Evolutionary conservation across 208 protist genomes (phyloP).

Genomic region (Trypanosoma lewisi): DNA sequence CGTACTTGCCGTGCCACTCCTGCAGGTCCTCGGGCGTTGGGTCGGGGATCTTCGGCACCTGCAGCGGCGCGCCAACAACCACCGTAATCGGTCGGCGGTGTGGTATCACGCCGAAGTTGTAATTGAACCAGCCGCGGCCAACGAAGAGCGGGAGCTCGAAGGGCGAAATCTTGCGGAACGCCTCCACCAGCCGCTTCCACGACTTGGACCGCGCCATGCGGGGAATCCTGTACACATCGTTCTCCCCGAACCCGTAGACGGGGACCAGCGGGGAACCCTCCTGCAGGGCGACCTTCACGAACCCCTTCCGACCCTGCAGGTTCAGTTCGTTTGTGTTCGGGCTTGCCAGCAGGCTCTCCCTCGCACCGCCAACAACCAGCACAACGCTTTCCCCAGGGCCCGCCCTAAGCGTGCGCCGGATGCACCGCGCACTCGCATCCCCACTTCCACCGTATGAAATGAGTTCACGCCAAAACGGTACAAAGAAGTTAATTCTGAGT

Average conservation of each 20-base stretch:
- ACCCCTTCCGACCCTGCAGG: conserved; percentile 75
- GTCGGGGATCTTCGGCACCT: conserved; percentile 56
- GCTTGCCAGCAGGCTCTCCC: conserved; percentile 67
- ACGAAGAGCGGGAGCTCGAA: conserved; percentile 68
- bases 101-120: conserved; percentile 64
- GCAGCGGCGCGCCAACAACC: conserved; percentile 77
- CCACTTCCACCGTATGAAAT: conserved; percentile 56
- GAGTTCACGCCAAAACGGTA: conserved; percentile 87
- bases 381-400: conserved; percentile 77
- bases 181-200: conserved; percentile 30
- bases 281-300: conserved; percentile 85
- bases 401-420: conserved; percentile 63
- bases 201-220: conserved; percentile 27
- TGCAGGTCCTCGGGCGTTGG: conserved; percentile 68
- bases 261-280: conserved; percentile 76
- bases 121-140: conserved; percentile 82
- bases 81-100: conserved; percentile 74
- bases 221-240: conserved; percentile 71
- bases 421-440: conserved; percentile 75
- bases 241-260: conserved; percentile 87
- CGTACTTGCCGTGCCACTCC: conserved; percentile 75
- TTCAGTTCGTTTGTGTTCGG: conserved; percentile 76
- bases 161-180: conserved; percentile 44
- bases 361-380: conserved; percentile 81
- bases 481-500: conserved; percentile 79